Base-by-base conservation (phyloP, 257 asterid species). In the Nicotiana sylvestris region DNA sequence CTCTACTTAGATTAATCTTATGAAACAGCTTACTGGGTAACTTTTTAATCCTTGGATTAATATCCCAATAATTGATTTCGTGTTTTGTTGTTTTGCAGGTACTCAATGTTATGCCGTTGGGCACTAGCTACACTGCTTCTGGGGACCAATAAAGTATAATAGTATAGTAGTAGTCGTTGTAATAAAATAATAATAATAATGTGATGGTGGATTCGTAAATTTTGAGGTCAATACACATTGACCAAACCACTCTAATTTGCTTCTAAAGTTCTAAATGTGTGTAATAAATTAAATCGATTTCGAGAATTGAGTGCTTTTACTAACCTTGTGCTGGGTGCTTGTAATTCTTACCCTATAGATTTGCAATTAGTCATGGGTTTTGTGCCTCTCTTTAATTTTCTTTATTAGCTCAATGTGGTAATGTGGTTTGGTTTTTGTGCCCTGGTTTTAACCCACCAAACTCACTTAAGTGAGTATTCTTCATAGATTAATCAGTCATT, bases 261-360 rank as follows among this genome's bases (percentile, higher is more conserved):
- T 66, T 17, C 25, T 29, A 18, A 84, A 84, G 49, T 83, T 80
- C 77, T 13, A 46, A 74, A 25, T 39, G 2, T 53, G n/a, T 60
- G 81, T 82, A 76, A 66, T 51, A 83, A 80, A 53, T 6, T 37
- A 46, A 53, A 57, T 13, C 43, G 11, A 56, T 67, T 30, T 37
- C 35, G 81, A 35, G 67, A 70, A n/a, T 35, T 51, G 13, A 11
- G 55, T 60, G 39, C 64, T 69, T 56, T 84, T 11, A 56, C 49
- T 17, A 25, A 66, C 86, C 84, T 86, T 77, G 92, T 85, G 87
- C 90, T 83, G 88, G 84, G 91, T 69, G 88, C 86, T 85, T 70
- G 11, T 66, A 25, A 25, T 25, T 25, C 49, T 21, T 6, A 83
- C 64, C 13, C 83, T 27, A 43, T 80, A 87, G 18, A 77, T 83